Base-by-base conservation (phyloP, 495 filamentous ascomycete species). In the Hypoxylon lenormandii region DNA sequence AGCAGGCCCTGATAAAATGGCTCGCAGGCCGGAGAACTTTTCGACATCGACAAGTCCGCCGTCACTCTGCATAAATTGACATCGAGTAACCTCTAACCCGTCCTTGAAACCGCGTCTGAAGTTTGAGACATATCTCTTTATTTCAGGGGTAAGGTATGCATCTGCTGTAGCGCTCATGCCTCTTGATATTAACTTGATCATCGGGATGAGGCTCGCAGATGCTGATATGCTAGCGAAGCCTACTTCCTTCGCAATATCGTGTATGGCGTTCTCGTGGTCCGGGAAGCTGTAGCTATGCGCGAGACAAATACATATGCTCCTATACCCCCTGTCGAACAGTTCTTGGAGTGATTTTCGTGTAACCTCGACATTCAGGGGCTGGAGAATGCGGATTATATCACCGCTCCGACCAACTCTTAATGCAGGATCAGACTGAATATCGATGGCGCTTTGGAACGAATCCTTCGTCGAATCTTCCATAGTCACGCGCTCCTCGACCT, bases 61-160 rank as follows among this genome's bases (percentile, higher is more conserved):
- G 73, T 94, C 91, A 36, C 88, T 91, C 72, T 93, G 91, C 91
- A 94, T 94, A 75, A 94, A 94, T 76, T 93, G 91, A 78, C 90
- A 92, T 21, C 16, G 12, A 15, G 15, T n/a, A 21, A 5, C 84
- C 22, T 62, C 28, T 1, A 88, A 65, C 0, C 81, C 84, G 15
- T 84, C 86, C 61, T 84, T 77, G 51, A 89, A 89, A 47, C 85
- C 86, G 0, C 81, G 74, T 52, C 91, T 88, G 68, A 98, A 98
- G 2, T 94, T 94, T 26, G 88, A 84, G 28, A 79, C 61, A 43
- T 79, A 79, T 48, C 59, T 60, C 40, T 69, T 62, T 15, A 74
- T 72, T 15, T 73, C 61, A 28, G 77, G 77, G 16, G 69, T 73
- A 0, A 79, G 66, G 55, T 79, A 79, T 1, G 77, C 77, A 58